These are phyloP conservation scores for Hypoxylon cercidicola DNA, from an alignment of 495 filamentous ascomycete species.

Conservation along the genomic window DNA sequence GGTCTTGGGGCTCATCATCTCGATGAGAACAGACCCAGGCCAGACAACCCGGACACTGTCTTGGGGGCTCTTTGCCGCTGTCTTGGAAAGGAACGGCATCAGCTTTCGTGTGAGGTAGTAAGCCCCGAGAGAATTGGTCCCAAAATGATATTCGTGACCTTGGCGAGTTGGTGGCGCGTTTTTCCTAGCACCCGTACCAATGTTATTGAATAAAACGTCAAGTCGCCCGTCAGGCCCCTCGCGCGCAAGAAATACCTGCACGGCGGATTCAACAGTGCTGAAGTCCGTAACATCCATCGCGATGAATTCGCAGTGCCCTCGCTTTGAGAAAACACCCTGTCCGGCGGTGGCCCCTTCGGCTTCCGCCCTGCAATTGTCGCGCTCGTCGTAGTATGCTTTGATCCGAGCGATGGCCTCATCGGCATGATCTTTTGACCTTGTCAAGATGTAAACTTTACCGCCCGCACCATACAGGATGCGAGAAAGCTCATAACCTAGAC, in stretches of 20 bases:
- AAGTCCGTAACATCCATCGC: conserved; percentile 43
- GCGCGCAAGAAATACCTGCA: conserved; percentile 25
- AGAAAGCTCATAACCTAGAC: conserved; percentile 56
- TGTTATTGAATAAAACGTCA: conserved; percentile 50
- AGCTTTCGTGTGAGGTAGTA: conserved; percentile 54
- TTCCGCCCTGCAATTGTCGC: conserved; percentile 10
- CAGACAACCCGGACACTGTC: conserved; percentile 54
- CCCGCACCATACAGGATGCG: conserved; percentile 54
- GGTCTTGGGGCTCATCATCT: conserved; percentile 41
- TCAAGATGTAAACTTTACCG: conserved; percentile 59
- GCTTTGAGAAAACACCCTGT: no score
- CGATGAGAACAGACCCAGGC: conserved; percentile 43
- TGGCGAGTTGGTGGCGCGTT: conserved; percentile 45
- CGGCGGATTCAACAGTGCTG: conserved; percentile 36
- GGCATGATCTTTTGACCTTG: conserved; percentile 48
- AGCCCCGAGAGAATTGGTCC: conserved; percentile 48
- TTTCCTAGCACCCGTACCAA: conserved; percentile 50
- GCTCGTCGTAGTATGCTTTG: conserved; percentile 43
- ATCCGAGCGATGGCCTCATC: conserved; percentile 43
- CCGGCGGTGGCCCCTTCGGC: no score
- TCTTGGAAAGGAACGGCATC: conserved; percentile 38
- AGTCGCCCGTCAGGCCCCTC: conserved; percentile 44
- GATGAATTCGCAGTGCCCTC: no score
- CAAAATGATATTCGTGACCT: conserved; percentile 52
- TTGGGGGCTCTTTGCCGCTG: conserved; percentile 29